Conservation (phyloP, 2,329 filamentous ascomycete species). For the Paecilomyces variotii region DNA sequence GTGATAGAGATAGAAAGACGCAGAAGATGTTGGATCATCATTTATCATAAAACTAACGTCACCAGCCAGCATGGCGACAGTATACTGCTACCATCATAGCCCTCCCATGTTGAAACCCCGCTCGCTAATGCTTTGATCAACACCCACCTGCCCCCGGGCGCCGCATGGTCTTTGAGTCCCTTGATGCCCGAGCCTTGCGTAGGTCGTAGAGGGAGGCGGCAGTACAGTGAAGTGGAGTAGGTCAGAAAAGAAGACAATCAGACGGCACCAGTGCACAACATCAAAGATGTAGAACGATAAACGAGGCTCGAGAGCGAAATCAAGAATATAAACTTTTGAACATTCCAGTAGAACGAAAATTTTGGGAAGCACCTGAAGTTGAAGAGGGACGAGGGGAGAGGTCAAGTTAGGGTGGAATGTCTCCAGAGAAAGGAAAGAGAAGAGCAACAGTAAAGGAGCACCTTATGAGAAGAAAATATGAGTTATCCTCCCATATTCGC, state of each 20-base stretch:
- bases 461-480: neutral
- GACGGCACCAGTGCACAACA: neutral
- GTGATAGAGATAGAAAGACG: neutral
- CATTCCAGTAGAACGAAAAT: neutral
- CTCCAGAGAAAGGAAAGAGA: neutral
- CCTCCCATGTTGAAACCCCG: neutral
- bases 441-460: neutral
- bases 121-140: neutral
- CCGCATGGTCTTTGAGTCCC: neutral
- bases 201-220: too few relatives aligned
- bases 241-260: neutral
- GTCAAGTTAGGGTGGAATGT: neutral
- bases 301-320: neutral
- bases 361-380: neutral
- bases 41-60: neutral
- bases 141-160: neutral
- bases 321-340: neutral
- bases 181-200: too few relatives aligned
- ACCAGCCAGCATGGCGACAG: neutral
- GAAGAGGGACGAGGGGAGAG: neutral
- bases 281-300: neutral
- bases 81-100: neutral
- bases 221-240: neutral
- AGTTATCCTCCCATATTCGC: neutral
- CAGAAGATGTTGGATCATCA: neutral